These are phyloP conservation scores for Rhodomyrtus psidioides DNA, from an alignment of 441 rosid species.

Conservation along the genomic window DNA sequence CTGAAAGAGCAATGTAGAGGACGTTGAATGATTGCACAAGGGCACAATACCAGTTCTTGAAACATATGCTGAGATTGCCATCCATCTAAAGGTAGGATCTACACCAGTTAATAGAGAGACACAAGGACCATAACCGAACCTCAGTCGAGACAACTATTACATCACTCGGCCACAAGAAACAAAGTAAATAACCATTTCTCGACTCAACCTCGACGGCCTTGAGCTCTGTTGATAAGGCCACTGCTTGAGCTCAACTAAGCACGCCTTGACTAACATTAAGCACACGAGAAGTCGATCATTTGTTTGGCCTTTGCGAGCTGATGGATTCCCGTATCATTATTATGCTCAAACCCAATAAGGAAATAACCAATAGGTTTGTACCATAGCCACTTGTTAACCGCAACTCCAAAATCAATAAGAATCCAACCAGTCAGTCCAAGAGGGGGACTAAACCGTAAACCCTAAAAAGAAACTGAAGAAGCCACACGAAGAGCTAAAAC, in stretches of 20 bases:
- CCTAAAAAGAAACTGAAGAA: not conserved
- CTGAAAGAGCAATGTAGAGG: not conserved
- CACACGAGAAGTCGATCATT: not conserved
- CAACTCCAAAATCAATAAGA: not conserved
- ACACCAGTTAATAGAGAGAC: not conserved
- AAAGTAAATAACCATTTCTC: not conserved
- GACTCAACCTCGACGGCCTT: not conserved
- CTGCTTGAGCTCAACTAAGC: not conserved
- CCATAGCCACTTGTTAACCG: not conserved
- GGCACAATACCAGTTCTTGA: not conserved
- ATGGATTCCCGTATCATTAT: not conserved
- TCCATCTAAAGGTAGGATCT: not conserved
- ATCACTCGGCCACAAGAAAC: not conserved
- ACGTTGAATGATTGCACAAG: not conserved
- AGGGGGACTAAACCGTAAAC: not conserved
- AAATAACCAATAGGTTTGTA: not conserved
- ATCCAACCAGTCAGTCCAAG: not conserved
- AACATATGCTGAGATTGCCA: not conserved
- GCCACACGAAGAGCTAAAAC: not conserved
- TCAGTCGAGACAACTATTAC: not conserved
- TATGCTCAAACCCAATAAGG: not conserved
- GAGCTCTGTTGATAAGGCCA: not conserved
- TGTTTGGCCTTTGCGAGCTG: not conserved
- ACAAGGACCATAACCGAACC: not conserved
- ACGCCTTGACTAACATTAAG: not conserved